Evolutionary conservation across 805 yeast species (phyloP).

Genomic region (Candida palmyrensis): DNA sequence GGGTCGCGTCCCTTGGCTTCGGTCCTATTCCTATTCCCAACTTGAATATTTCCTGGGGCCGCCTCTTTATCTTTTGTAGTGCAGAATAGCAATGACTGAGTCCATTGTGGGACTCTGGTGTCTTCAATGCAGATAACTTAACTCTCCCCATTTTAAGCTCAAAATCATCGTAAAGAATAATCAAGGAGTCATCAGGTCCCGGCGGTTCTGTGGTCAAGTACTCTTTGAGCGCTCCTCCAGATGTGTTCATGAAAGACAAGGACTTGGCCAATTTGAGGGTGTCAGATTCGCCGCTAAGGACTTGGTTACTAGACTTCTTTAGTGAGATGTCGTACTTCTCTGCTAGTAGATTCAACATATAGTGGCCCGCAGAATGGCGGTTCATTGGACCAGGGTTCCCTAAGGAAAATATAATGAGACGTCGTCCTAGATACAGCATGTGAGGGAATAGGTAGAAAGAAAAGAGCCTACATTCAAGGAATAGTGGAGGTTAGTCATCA

Average conservation of each 20-base stretch:
- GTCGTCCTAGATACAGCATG: no score
- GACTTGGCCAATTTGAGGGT: conserved; percentile 29
- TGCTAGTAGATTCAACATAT: conserved; percentile 21
- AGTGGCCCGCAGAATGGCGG: conserved; percentile 39
- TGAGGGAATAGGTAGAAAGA: no score
- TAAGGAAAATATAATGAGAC: conserved; percentile 20
- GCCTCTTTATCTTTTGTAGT: neutral
- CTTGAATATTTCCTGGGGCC: conserved; percentile 16
- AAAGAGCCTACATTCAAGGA: no score
- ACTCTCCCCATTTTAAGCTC: conserved; percentile 28
- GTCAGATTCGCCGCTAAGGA: conserved; percentile 20
- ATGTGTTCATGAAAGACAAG: conserved; percentile 37
- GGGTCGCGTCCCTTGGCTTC: conserved; percentile 30
- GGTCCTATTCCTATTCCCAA: conserved; percentile 41
- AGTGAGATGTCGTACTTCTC: conserved; percentile 13
- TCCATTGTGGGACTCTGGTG: conserved; percentile 38
- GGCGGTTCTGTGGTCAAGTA: conserved; percentile 12
- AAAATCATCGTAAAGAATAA: conserved; percentile 35
- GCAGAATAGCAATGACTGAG: conserved; percentile 20
- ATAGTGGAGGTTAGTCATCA: no score
- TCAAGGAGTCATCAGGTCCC: conserved; percentile 9
- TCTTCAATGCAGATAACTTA: conserved; percentile 23
- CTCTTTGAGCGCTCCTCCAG: conserved; percentile 23
- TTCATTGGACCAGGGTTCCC: conserved; percentile 38
- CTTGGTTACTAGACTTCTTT: conserved; percentile 18